Base-by-base conservation (phyloP, 495 filamentous ascomycete species). In the Penicillium angulare region DNA sequence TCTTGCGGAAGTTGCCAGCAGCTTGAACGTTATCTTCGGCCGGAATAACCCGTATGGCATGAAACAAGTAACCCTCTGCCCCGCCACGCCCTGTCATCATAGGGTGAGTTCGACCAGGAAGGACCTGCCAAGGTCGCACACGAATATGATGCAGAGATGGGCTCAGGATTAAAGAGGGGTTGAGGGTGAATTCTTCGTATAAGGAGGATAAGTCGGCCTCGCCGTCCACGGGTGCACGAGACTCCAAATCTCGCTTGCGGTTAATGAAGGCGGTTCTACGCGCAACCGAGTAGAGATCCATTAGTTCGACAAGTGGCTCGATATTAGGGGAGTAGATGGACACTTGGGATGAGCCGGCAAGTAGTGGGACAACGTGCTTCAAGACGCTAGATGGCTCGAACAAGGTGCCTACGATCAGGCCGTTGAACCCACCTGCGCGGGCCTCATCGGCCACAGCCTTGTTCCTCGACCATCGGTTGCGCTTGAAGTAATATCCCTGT, bases 41-140 rank as follows among this genome's bases (percentile, higher is more conserved):
- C 2, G 95, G 93, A 29, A 90, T 66, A 7, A 93, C 92, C 51
- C 84, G 82, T 53, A 85, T 87, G 5, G 74, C 95, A 51, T 88
- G 89, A 60, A 97, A 93, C 16, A 98, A 68, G 66, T 87, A 97
- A 3, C 93, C 93, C 67, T 97, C 91, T 0, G 90, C 83, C 0
- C 93, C 92, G 22, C 93, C 93, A 17, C 82, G 79, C 41, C 82
- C 79, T 35, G 88, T 93, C 93, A 98, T 98, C 29, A 92, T 59
- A 15, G 93, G 93, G 71, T 98, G 93, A 47, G 93, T 97, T 40
- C 93, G 75, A 3, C 91, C 90, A 0, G 93, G 95, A 23, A 97
- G 70, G 1, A 96, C 91, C 73, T 98, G 93, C 87, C 88, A 97
- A 23, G 77, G 74, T 43, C 88, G 79, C 15, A 84, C 82, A 10